These are phyloP conservation scores for Alternaria sp. DNA, from an alignment of 2,329 filamentous ascomycete species.

Conservation along the genomic window DNA sequence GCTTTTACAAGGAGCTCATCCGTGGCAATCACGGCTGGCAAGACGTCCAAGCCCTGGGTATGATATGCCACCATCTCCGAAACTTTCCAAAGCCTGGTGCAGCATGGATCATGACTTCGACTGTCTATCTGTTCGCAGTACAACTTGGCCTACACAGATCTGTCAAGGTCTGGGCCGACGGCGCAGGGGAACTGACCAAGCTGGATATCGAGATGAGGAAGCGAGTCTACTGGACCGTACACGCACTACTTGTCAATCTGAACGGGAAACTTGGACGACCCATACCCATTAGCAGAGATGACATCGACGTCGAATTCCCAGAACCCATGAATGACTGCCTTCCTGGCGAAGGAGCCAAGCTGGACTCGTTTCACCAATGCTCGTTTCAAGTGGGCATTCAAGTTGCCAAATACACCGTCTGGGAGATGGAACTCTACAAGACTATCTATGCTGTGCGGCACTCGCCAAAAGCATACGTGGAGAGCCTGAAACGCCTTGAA, in stretches of 20 bases:
- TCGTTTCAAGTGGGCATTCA: constrained; percentile 72
- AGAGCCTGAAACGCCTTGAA: constrained; percentile 71
- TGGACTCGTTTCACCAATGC: constrained; percentile 63
- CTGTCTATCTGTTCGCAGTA: constrained; percentile 72
- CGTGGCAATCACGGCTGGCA: constrained; percentile 68
- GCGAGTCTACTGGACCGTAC: constrained; percentile 77
- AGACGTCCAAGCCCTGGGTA: constrained; percentile 75
- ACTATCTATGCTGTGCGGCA: constrained; percentile 76
- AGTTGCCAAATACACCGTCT: constrained; percentile 69
- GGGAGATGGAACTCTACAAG: constrained; percentile 77
- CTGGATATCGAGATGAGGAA: constrained; percentile 80
- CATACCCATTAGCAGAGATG: constrained; percentile 75
- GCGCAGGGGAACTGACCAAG: constrained; percentile 54
- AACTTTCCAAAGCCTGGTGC: constrained; percentile 82
- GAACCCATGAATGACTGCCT: constrained; percentile 75
- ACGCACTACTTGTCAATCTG: constrained; percentile 72
- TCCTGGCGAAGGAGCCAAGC: constrained; percentile 63
- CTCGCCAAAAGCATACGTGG: constrained; percentile 69
- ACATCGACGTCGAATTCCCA: constrained; percentile 82
- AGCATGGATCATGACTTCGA: constrained; percentile 72
- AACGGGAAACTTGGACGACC: constrained; percentile 79
- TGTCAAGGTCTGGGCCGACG: constrained; percentile 64
- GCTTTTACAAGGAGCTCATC: constrained; percentile 71
- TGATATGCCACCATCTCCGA: constrained; percentile 76
- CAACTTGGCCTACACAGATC: constrained; percentile 79